Evolutionary conservation across 2,329 filamentous ascomycete genomes (phyloP), one percentile per base, ranked within the genome.

Genomic region (Pseudonectria buxi): DNA sequence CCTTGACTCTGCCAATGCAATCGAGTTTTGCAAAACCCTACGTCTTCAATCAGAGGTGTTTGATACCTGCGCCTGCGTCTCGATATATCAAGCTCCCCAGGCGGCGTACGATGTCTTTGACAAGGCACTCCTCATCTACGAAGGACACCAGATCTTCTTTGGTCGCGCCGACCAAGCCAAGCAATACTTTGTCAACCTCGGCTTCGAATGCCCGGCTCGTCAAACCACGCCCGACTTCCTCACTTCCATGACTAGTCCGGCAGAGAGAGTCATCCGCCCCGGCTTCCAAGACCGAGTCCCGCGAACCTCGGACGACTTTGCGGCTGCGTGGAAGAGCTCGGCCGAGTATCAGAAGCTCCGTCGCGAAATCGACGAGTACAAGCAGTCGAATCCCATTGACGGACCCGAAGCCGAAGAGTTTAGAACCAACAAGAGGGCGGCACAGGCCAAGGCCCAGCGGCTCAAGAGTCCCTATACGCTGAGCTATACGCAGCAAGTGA

Each of bases 211-310:
- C 18, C 63, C 64, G 1, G 51, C 55, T 0, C 50, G 65, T 18
- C 63, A 79, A 46, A 86, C 82, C 0, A 85, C 81, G 1, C 77
- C 82, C 1, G 83, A 87, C 50, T 87, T 86, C 55, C 56, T 87
- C 13, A 86, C 50, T 1, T 69, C 69, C 0, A 65, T 74, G 26
- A 72, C 69, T 1, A 58, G 53, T 15, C 55, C 59, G 0, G 41
- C 49, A 2, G 62, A 64, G 30, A 54, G 61, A 14, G 39, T 54
- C 14, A 40, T 58, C 0, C 48, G 50, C 14, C 45, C 47, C 0
- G 61, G 61, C 0, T 62, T 53, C 18, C 54, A 62, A 39, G 46
- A 45, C 6, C 47, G 44, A 0, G 56, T 58, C 0, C 61, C 61
- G 0, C 47, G 55, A 10, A 63, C 59, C 0, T 51, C 61, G 1